A percentile compares a stretch with the other conserved stretches of the same genome.
Conservation (phyloP, 2,329 filamentous ascomycete species). For the Botrytis sinoallii region DNA sequence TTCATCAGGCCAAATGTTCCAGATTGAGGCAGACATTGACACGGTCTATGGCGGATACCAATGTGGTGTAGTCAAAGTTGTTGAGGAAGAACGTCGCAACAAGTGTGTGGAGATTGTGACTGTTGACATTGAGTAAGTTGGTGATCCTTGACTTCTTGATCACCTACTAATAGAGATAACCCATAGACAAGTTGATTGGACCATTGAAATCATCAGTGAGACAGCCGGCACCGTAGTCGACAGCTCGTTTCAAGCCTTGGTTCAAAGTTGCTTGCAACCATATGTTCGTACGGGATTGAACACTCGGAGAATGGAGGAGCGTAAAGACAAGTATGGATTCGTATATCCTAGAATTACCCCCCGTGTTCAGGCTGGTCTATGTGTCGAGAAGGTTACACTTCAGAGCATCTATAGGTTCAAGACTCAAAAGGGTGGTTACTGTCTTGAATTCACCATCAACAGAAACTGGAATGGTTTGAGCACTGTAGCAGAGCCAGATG, state of each 20-base stretch:
- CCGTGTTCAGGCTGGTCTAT: slow-evolving; percentile 16
- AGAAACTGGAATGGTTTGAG: slow-evolving; percentile 30
- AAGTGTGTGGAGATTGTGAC: slow-evolving; percentile 31
- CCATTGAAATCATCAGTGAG: slow-evolving; percentile 35
- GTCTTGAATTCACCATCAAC: slow-evolving; percentile 35
- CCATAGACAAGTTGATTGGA: slow-evolving; percentile 34
- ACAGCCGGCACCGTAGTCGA: slow-evolving; percentile 27
- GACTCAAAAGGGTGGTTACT: slow-evolving; percentile 27
- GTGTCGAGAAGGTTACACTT: slow-evolving; percentile 27
- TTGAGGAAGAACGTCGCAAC: slow-evolving; percentile 29
- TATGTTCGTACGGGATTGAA: slow-evolving; percentile 10
- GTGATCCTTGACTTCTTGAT: not conserved
- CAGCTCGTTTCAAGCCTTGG: slow-evolving; percentile 23
- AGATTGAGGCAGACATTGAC: slow-evolving; percentile 36
- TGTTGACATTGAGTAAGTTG: slow-evolving; percentile 30
- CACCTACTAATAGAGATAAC: not conserved
- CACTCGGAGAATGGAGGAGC: not conserved
- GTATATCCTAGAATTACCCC: slow-evolving; percentile 30
- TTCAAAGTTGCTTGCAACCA: slow-evolving; percentile 26
- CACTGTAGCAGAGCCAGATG: slow-evolving; percentile 28
- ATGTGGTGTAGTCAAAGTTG: slow-evolving; percentile 28
- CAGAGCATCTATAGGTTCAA: slow-evolving; percentile 32
- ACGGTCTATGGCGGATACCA: slow-evolving; percentile 27
- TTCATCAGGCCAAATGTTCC: slow-evolving; percentile 25
- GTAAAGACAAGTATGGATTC: slow-evolving; percentile 29